A percentile compares a stretch with the other conserved stretches of the same genome.
Conservation (phyloP, 2,329 filamentous ascomycete species). For the Moelleriella libera region DNA sequence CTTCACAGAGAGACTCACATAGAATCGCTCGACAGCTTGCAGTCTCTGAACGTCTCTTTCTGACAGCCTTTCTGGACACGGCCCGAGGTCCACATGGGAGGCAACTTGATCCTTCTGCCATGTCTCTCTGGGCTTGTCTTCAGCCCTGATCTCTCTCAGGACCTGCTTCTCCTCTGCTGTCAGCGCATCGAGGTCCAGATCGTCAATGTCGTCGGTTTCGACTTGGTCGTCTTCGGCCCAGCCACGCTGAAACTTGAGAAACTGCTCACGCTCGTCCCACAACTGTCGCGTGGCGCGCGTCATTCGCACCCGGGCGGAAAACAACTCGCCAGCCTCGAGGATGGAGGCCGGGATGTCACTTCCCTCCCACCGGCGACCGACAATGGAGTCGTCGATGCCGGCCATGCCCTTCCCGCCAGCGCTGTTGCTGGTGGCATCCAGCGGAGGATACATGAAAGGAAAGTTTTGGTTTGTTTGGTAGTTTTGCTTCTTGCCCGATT, state of each 20-base stretch:
- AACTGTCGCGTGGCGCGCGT: slow-evolving; percentile 83
- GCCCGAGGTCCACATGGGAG: slow-evolving; percentile 28
- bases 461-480: slow-evolving; percentile 99
- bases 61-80: slow-evolving; percentile 29
- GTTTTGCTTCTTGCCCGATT: slow-evolving; percentile 95
- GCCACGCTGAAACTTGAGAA: slow-evolving; percentile 82
- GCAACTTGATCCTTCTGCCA: slow-evolving; percentile 8
- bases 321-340: slow-evolving; percentile 83
- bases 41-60: slow-evolving; percentile 50
- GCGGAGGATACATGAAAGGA: slow-evolving; percentile 88
- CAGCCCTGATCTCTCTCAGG: slow-evolving; percentile 26
- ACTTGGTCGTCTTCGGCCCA: slow-evolving; percentile 47
- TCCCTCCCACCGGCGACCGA: slow-evolving; percentile 83
- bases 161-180: slow-evolving; percentile 24
- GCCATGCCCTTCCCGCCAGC: slow-evolving; percentile 80
- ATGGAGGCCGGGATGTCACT: slow-evolving; percentile 90
- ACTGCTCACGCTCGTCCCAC: slow-evolving; percentile 86
- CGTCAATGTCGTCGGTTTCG: slow-evolving; percentile 27
- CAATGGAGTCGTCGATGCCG: slow-evolving; percentile 63
- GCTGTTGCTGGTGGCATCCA: slow-evolving; percentile 78
- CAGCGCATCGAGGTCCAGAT: slow-evolving; percentile 30
- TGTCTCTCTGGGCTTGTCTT: slow-evolving; percentile 17
- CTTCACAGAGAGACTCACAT: slow-evolving; percentile 43
- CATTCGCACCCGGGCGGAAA: slow-evolving; percentile 80
- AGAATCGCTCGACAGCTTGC: slow-evolving; percentile 66